Base-by-base conservation (phyloP, 352 stramenopile species). In the Phytophthora citricola region DNA sequence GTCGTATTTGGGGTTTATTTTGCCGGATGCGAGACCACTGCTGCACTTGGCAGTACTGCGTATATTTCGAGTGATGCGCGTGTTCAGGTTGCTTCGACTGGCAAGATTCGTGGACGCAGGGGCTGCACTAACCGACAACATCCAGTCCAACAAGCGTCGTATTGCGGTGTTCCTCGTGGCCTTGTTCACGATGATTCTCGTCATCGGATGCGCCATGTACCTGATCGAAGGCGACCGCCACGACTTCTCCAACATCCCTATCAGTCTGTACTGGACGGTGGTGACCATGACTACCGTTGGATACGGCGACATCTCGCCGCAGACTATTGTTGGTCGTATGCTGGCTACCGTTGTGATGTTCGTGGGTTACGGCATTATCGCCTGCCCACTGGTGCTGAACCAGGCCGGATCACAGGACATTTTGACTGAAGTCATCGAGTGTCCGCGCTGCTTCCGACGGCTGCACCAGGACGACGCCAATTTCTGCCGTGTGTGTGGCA, bases 211-310 rank as follows among this genome's bases (percentile, higher is more conserved):
- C 49, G 75, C 83, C 41, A 94, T 94, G 83, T 94, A 94, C 61
- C 59, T 94, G 46, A 92, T 94, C 64, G 85, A 94, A 75, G 85
- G 84, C 31, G 85, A 92, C 48, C 66, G 69, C 14, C 76, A 92
- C 60, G 85, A 86, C 27, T 94, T 92, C 58, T 90, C 83, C n/a
- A 95, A 94, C 60, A 95, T 95, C 58, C 88, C 88, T 7, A 83
- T 93, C 46, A 94, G 86, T 62, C 71, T 95, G 14, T 95, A 95
- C 68, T 95, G 88, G 85, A 92, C 88, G 2, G 85, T 95, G 26
- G 85, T 95, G 58, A 96, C 89, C 26, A 90, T 96, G 62, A 95
- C 89, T 31, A 96, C 89, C 0, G 89, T 96, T 17, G 89, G 89
- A 0, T 95, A 94, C 53, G 89, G 89, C 15, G 89, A 96, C 45